Conservation (phyloP, 2,329 filamentous ascomycete genomes). For the Trichophyton verrucosum region DNA sequence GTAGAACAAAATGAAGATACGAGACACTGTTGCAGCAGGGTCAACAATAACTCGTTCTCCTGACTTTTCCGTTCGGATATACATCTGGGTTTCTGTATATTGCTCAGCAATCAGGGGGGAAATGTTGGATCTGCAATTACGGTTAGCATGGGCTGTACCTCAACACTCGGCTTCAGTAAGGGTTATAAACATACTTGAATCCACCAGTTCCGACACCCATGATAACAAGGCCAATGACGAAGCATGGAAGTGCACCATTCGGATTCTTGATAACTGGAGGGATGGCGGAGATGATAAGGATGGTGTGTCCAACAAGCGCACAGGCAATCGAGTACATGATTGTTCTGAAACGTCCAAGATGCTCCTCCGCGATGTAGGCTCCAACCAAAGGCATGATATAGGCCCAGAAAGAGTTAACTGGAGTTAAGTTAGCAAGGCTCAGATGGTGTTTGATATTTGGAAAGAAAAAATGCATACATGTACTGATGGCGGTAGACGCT, state of each 20-base stretch:
- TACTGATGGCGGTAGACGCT: conserved; percentile 40
- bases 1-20: conserved; percentile 61
- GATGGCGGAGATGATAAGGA: conserved; percentile 53
- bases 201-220: conserved; percentile 66
- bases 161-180: neutral
- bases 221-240: conserved; percentile 52
- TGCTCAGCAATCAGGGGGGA: conserved; percentile 60
- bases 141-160: neutral
- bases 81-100: conserved; percentile 47
- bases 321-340: conserved; percentile 54
- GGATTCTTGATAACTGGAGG: conserved; percentile 49
- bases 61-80: conserved; percentile 42
- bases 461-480: conserved; percentile 17
- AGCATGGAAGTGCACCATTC: conserved; percentile 49
- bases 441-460: too few relatives aligned
- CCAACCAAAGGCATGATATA: conserved; percentile 49
- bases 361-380: conserved; percentile 53
- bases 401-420: conserved; percentile 49
- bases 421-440: neutral
- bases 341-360: conserved; percentile 56
- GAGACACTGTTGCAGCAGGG: conserved; percentile 53
- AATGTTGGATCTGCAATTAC: conserved; percentile 46
- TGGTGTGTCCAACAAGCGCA: conserved; percentile 53
- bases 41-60: conserved; percentile 61
- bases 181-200: conserved; percentile 45